phyloP scores from a whole-genome alignment of 441 rosid species.

The Brassica balearica region DNA sequence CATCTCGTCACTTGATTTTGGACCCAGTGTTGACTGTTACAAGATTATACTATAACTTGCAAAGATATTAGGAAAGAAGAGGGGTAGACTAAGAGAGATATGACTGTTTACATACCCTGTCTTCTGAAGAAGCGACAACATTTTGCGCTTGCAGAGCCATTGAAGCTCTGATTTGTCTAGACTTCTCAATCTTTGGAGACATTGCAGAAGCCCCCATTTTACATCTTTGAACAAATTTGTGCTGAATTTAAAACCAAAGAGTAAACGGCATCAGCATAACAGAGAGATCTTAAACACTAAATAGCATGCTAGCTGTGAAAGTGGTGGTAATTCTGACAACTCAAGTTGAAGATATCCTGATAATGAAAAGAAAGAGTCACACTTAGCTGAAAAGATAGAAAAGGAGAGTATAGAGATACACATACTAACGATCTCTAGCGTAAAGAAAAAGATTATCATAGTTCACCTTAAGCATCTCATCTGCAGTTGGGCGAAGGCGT shows the following conservation, averaged over 20 bases:
- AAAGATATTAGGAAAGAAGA: conserved; percentile 20
- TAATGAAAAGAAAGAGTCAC: conserved; percentile 6
- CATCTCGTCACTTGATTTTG: conserved; percentile 64
- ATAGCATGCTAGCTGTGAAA: conserved; percentile 28
- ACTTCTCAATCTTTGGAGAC: conserved; percentile 92
- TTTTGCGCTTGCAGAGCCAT: conserved; percentile 76
- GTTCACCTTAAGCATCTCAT: conserved; percentile 92
- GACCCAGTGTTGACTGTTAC: conserved; percentile 64
- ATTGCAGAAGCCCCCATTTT: conserved; percentile 90
- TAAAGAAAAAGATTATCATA: conserved; percentile 17
- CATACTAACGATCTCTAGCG: conserved; percentile 12
- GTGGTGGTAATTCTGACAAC: conserved; percentile 26
- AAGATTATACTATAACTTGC: conserved; percentile 23
- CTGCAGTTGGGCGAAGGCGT: conserved; percentile 93
- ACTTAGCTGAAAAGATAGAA: neutral
- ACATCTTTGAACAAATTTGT: conserved; percentile 93
- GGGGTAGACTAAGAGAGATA: conserved; percentile 3
- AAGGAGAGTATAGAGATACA: conserved; percentile 19
- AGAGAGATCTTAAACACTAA: conserved; percentile 29
- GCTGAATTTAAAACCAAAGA: conserved; percentile 56
- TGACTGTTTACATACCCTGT: conserved; percentile 47
- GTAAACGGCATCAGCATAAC: conserved; percentile 35
- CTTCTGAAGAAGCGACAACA: conserved; percentile 51
- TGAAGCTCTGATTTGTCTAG: conserved; percentile 73
- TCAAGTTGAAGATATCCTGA: conserved; percentile 18